Evolutionary conservation across 1,284 basidiomycete genomes (phyloP), one percentile per base, ranked within the genome.

Genomic region (Ustilago bromivora): DNA sequence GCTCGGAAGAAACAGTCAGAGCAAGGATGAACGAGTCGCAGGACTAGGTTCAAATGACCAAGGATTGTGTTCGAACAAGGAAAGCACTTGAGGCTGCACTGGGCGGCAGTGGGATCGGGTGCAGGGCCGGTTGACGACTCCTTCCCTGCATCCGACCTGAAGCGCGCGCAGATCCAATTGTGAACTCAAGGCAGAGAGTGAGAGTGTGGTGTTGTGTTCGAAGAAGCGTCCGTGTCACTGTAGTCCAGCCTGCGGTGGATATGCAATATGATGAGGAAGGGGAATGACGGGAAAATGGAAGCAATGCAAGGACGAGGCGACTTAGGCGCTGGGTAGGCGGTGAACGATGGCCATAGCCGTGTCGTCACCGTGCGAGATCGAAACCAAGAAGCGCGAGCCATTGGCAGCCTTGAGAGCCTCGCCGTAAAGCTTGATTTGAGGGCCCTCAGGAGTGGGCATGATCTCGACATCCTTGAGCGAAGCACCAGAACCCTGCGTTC

Each of bases 401-500:
- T 88, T 85, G 55, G 72, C 69, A 41, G 78, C 75, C 58, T 71
- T 74, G 67, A 71, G 67, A 17, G 73, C 77, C 56, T 77, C 77
- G 38, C 78, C 80, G 61, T 85, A 91, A 89, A 43, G 94, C 94
- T 70, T 95, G 66, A 97, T 93, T 38, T 89, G 89, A 8, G 94
- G 94, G 28, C 88, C 89, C 40, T 86, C 80, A 17, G 84, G 68
- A 34, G 86, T 90, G 49, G 93, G 91, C 71, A 96, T 88, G 80
- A 99, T 96, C 88, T 98, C 97, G 79, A 99, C 98, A 76, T 98
- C 96, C 88, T 93, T 94, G 92, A 99, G 92, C 32, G 93, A 89
- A 17, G 96, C 95, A 15, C 91, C 94, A 7, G 95, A 94, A 49
- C 97, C 97, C 87, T 95, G 93, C 6, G 94, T 95, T 23, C 91